phyloP scores from a whole-genome alignment of 495 filamentous ascomycete species.

The Aspergillus biplanus region DNA sequence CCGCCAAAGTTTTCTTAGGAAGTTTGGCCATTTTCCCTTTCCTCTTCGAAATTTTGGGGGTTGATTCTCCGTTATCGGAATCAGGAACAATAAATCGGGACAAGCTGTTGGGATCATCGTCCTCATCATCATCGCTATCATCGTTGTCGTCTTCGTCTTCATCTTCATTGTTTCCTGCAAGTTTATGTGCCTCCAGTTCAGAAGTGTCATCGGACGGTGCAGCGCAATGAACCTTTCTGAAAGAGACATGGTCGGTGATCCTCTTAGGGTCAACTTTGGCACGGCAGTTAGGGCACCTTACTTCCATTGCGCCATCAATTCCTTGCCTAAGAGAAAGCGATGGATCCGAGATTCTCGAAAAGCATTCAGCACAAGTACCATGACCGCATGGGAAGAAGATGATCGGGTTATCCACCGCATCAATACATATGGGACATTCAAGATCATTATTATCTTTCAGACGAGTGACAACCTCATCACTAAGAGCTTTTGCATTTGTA shows the following conservation, averaged over 20 bases:
- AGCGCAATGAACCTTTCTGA: constrained; percentile 74
- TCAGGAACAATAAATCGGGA: constrained; percentile 59
- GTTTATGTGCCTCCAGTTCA: constrained; percentile 32
- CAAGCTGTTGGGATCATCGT: constrained; percentile 55
- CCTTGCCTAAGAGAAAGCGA: constrained; percentile 57
- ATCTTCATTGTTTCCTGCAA: constrained; percentile 43
- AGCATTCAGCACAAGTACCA: constrained; percentile 77
- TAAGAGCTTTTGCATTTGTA: constrained; percentile 66
- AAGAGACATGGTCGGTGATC: constrained; percentile 73
- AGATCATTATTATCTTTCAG: constrained; percentile 65
- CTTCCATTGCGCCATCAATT: constrained; percentile 54
- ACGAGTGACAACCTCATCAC: constrained; percentile 63
- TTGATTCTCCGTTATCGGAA: constrained; percentile 29
- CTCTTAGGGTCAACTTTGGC: constrained; percentile 63
- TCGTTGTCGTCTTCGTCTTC: constrained; percentile 44
- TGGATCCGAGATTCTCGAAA: constrained; percentile 71
- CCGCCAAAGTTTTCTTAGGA: constrained; percentile 56
- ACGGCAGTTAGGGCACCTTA: constrained; percentile 80
- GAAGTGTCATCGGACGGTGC: constrained; percentile 37
- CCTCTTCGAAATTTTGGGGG: constrained; percentile 38
- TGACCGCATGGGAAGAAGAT: constrained; percentile 90
- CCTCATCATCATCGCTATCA: constrained; percentile 39
- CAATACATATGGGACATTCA: constrained; percentile 81
- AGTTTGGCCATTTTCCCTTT: constrained; percentile 45
- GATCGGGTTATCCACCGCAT: constrained; percentile 71